Base-by-base conservation (phyloP, 345 rosid species). In the Gossypium sturtianum region DNA sequence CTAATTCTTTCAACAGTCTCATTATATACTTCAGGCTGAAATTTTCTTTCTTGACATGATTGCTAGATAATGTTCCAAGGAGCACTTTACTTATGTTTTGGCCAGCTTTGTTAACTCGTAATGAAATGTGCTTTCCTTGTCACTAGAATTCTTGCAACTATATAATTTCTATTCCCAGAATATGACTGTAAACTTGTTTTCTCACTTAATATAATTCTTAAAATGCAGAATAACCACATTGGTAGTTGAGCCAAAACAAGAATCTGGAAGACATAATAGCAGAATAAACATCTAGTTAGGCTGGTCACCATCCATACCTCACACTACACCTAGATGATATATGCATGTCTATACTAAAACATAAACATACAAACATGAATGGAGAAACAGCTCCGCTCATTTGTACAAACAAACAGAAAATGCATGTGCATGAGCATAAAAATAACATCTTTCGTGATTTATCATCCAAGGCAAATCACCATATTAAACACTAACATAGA, bases 401-500 rank as follows among this genome's bases (percentile, higher is more conserved):
- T 27, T 15, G 22, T 8, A 41, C 19, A 71, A 65, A 54, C 34
- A 47, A 9, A 53, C 57, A 56, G 19, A 56, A 44, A 78, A 64
- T 19, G 54, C 10, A 29, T 15, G 47, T 34, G 54, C 59, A 51
- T 29, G 44, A 2, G 19, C 43, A 70, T 27, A 15, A 4, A 29
- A 58, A 71, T 12, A 34, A 12, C 43, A 27, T 63, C 22, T 74
- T 49, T 56, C n/a, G 47, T 20, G 44, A 25, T 57, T 20, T 59
- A 53, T 68, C 2, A 73, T 53, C 45, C 58, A 49, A 64, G 10
- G 52, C 34, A 53, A 27, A 15, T 10, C 23, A 34, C 60, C 22
- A 69, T 64, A 73, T 11, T 25, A 15, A 34, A 7, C 71, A 84
- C 91, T 82, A 74, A 90, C 96, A 79, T 84, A 82, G 71, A 90